Evolutionary conservation across 495 filamentous ascomycete species (phyloP).

Genomic region (Penicillium steckii): DNA sequence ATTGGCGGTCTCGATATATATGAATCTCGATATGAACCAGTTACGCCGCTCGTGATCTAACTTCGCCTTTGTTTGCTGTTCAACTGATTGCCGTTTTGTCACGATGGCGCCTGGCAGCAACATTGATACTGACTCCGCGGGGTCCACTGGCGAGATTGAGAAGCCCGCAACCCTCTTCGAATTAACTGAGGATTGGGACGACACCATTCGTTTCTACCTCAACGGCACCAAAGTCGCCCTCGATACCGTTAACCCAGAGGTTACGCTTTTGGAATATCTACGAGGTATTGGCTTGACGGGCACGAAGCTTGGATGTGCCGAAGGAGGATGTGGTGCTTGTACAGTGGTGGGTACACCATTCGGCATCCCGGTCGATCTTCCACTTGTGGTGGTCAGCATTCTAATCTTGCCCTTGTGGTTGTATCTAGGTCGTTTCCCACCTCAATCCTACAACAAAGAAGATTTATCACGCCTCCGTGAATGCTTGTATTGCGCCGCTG

Average conservation of each 20-base stretch:
- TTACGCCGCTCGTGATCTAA: conserved; percentile 10
- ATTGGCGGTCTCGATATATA: conserved; percentile 16
- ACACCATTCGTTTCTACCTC: conserved; percentile 80
- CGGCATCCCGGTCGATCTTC: neutral
- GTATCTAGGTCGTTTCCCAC: conserved; percentile 72
- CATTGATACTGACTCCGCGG: conserved; percentile 44
- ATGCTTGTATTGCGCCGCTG: conserved; percentile 90
- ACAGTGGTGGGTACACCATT: conserved; percentile 68
- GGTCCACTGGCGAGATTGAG: conserved; percentile 47
- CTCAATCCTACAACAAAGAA: conserved; percentile 86
- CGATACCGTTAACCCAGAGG: conserved; percentile 80
- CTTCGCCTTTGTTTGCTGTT: neutral
- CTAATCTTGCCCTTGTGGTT: neutral
- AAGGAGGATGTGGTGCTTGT: conserved; percentile 96
- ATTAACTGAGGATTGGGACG: conserved; percentile 64
- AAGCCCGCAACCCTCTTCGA: conserved; percentile 47
- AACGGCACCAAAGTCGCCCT: conserved; percentile 91
- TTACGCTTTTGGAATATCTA: conserved; percentile 91
- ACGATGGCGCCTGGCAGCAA: conserved; percentile 62
- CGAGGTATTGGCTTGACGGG: conserved; percentile 84
- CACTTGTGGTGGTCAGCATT: neutral
- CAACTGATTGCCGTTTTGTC: conserved; percentile 1
- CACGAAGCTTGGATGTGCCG: conserved; percentile 77
- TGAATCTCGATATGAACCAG: conserved; percentile 5
- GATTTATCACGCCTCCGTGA: conserved; percentile 90